Evolutionary conservation across 441 rosid species (phyloP).

Genomic region (Mallotus repandus): DNA sequence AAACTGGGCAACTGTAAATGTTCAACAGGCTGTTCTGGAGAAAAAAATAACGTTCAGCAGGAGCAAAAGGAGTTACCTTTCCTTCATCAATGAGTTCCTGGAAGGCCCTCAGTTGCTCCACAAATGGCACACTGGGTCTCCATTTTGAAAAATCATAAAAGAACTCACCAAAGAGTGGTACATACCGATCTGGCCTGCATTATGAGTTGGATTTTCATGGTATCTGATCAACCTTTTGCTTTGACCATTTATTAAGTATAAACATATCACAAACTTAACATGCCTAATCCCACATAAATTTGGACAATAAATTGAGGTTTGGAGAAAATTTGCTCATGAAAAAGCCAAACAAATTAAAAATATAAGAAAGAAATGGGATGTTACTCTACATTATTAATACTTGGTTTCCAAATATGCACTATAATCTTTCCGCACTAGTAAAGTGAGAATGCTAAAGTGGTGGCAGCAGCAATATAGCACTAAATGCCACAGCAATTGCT

Average conservation of each 20-base stretch:
- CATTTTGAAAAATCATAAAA: conserved; percentile 66
- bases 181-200: conserved; percentile 97
- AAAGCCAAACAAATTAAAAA: not conserved
- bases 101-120: conserved; percentile 80
- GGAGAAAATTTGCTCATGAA: not conserved
- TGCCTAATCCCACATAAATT: not conserved
- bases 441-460: not conserved
- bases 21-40: no score
- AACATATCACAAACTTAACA: not conserved
- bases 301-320: not conserved
- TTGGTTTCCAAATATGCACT: not conserved
- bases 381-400: not conserved
- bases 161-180: conserved; percentile 70
- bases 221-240: not conserved
- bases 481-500: not conserved
- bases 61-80: conserved; percentile 49
- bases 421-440: not conserved
- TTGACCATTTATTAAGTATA: not conserved
- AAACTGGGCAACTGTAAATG: not conserved
- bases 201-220: conserved; percentile 14
- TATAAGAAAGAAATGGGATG: not conserved
- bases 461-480: not conserved
- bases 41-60: not conserved
- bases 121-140: conserved; percentile 78
- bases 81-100: conserved; percentile 82